Evolutionary conservation across 202 grass and related monocot species (phyloP).

Genomic region (Sporobolus alterniflorus): DNA sequence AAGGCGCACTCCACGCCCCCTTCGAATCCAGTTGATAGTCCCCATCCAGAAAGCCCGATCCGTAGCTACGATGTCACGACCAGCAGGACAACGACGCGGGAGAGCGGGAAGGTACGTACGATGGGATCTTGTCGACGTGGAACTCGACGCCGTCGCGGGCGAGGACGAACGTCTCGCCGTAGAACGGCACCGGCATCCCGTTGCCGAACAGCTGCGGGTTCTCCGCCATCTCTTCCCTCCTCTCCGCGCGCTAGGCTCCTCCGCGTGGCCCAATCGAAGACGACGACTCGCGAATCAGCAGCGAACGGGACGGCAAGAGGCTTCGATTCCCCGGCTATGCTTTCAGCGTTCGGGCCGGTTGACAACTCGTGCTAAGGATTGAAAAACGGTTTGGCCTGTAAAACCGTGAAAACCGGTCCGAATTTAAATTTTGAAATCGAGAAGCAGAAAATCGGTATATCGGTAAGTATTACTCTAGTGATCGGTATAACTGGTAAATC

Average conservation of each 20-base stretch:
- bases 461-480: too few relatives aligned
- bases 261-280: constrained; percentile 11
- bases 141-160: constrained; percentile 92
- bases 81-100: not conserved
- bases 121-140: constrained; percentile 94
- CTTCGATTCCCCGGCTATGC: constrained; percentile 1
- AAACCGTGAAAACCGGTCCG: too few relatives aligned
- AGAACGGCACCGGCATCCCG: constrained; percentile 90
- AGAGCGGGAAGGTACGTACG: constrained; percentile 32
- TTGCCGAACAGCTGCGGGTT: constrained; percentile 93
- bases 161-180: constrained; percentile 92
- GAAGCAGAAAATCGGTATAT: too few relatives aligned
- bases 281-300: not conserved
- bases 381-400: too few relatives aligned
- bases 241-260: not conserved
- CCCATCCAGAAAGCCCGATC: not conserved
- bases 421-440: too few relatives aligned
- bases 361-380: too few relatives aligned
- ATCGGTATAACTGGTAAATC: too few relatives aligned
- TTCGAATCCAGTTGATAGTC: not conserved
- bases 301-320: not conserved
- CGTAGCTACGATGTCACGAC: not conserved
- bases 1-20: not conserved
- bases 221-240: constrained; percentile 64
- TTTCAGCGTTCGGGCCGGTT: too few relatives aligned